phyloP scores from a whole-genome alignment of 2,329 filamentous ascomycete genomes.

The Colletotrichum godetiae region DNA sequence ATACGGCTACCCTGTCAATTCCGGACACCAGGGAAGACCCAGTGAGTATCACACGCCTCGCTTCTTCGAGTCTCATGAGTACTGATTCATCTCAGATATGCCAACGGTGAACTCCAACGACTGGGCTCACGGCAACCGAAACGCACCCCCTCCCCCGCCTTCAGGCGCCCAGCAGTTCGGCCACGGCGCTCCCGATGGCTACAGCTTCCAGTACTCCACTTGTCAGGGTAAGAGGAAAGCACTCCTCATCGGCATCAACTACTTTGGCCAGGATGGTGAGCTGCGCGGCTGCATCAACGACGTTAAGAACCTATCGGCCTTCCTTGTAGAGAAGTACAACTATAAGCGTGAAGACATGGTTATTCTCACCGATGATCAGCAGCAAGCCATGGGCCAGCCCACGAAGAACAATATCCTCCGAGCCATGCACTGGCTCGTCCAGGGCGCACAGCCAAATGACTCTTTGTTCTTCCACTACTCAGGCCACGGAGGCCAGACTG shows the following conservation, averaged over 20 bases:
- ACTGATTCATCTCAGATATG: slow-evolving; percentile 29
- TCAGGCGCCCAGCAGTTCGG: slow-evolving; percentile 68
- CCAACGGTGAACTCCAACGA: slow-evolving; percentile 41
- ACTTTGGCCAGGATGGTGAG: slow-evolving; percentile 78
- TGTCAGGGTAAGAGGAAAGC: slow-evolving; percentile 81
- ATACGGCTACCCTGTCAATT: slow-evolving; percentile 57
- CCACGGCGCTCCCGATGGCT: slow-evolving; percentile 74
- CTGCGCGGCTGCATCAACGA: slow-evolving; percentile 85
- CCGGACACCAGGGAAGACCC: slow-evolving; percentile 27
- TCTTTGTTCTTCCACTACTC: slow-evolving; percentile 84
- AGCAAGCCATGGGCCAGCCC: slow-evolving; percentile 75
- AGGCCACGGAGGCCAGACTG: slow-evolving; percentile 80
- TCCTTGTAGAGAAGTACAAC: slow-evolving; percentile 74
- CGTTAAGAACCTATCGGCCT: slow-evolving; percentile 79
- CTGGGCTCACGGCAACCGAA: slow-evolving; percentile 44
- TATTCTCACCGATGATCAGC: slow-evolving; percentile 79
- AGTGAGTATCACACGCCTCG: slow-evolving; percentile 4
- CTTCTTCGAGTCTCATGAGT: not conserved
- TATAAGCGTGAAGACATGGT: slow-evolving; percentile 87
- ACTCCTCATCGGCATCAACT: slow-evolving; percentile 83
- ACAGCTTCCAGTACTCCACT: slow-evolving; percentile 81
- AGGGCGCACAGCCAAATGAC: slow-evolving; percentile 78
- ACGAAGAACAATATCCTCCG: slow-evolving; percentile 81
- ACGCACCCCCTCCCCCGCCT: slow-evolving; percentile 56
- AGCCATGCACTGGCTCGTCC: slow-evolving; percentile 81